phyloP scores from a whole-genome alignment of 257 asterid genomes.

The Leptodermis oblonga region DNA sequence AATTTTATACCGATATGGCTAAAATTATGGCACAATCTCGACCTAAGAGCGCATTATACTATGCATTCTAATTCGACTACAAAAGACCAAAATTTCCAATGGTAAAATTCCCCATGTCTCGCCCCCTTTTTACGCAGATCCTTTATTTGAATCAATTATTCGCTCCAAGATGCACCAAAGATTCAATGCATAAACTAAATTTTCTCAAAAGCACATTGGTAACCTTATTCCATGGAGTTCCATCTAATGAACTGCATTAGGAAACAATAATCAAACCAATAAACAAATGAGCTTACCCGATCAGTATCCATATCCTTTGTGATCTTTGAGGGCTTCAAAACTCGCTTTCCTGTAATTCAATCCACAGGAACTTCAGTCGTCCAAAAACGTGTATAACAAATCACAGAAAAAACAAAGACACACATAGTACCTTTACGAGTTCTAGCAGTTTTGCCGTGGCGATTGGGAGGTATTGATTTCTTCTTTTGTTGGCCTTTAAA shows the following conservation, averaged over 20 bases:
- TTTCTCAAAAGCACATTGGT: neutral
- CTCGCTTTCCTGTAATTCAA: conserved; percentile 67
- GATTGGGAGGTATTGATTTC: conserved; percentile 68
- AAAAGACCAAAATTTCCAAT: too few species aligned
- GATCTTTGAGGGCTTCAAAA: conserved; percentile 62
- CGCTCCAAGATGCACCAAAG: too few species aligned
- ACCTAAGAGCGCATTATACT: too few species aligned
- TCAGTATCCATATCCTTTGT: conserved; percentile 73
- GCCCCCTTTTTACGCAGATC: too few species aligned
- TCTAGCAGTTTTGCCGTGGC: conserved; percentile 63
- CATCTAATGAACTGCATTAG: too few species aligned
- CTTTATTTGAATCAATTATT: too few species aligned
- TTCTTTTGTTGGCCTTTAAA: conserved; percentile 76
- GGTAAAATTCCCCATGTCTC: too few species aligned
- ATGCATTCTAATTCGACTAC: too few species aligned
- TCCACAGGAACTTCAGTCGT: too few species aligned
- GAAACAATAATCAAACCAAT: neutral
- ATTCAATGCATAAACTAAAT: too few species aligned
- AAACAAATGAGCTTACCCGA: conserved; percentile 35
- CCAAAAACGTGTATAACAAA: neutral
- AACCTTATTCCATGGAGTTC: too few species aligned
- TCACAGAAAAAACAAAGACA: neutral
- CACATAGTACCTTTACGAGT: conserved; percentile 54
- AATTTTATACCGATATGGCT: neutral
- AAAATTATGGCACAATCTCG: too few species aligned